Conservation (phyloP, 2,329 filamentous ascomycete genomes). For the Drechslerella coelobrocha region DNA sequence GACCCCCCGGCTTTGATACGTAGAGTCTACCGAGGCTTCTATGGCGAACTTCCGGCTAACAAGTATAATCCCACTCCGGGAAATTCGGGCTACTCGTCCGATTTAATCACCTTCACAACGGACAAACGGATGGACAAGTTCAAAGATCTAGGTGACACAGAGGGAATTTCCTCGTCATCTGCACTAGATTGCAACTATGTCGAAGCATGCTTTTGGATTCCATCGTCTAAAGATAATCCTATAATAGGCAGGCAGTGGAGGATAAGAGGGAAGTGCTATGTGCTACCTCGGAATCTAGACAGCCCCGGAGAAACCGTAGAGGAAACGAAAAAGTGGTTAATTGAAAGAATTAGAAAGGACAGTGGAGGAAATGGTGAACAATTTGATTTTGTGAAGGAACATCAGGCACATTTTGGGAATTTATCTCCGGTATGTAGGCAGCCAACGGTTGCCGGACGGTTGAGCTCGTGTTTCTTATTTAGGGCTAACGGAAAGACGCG, state of each 20-base stretch:
- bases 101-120: conserved; percentile 82
- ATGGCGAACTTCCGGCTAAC: conserved; percentile 74
- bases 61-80: conserved; percentile 72
- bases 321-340: conserved; percentile 29
- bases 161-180: conserved; percentile 63
- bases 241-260: conserved; percentile 77
- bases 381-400: conserved; percentile 80
- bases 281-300: conserved; percentile 67
- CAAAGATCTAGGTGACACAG: conserved; percentile 69
- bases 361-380: conserved; percentile 57
- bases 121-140: conserved; percentile 88
- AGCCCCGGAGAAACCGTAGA: conserved; percentile 49
- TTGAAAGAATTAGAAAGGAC: conserved; percentile 52
- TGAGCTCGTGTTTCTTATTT: no score
- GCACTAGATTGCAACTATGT: conserved; percentile 58
- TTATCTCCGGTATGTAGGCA: conserved; percentile 66
- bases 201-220: conserved; percentile 82
- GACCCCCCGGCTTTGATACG: not conserved
- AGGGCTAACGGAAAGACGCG: no score
- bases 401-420: conserved; percentile 90
- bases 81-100: conserved; percentile 57
- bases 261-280: conserved; percentile 75
- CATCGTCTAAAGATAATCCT: conserved; percentile 61
- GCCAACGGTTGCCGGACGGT: no score
- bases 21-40: conserved; percentile 82